These are phyloP conservation scores for Cytospora schulzeri DNA, from an alignment of 2,329 filamentous ascomycete genomes.

Conservation along the genomic window DNA sequence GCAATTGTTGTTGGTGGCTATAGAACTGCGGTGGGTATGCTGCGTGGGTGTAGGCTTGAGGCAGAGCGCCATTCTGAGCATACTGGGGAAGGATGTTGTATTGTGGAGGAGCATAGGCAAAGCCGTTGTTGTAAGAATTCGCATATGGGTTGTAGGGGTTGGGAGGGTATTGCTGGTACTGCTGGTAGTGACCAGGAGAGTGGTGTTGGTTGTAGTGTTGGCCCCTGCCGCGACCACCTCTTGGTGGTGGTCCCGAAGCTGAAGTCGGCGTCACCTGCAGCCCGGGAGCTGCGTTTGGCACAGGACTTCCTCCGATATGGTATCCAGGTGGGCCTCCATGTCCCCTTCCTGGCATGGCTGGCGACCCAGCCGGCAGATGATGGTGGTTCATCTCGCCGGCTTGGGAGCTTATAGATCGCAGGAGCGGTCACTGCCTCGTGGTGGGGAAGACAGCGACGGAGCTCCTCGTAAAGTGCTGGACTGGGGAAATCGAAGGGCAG, in stretches of 20 bases:
- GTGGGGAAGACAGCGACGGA: slow-evolving; percentile 7
- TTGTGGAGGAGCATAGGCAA: slow-evolving; percentile 29
- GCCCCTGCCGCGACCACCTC: slow-evolving; percentile 25
- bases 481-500: not conserved
- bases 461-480: slow-evolving; percentile 19
- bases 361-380: slow-evolving; percentile 77
- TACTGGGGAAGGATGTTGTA: slow-evolving; percentile 57
- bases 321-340: slow-evolving; percentile 22
- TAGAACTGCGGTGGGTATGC: slow-evolving; percentile 58
- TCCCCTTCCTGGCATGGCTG: slow-evolving; percentile 51
- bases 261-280: slow-evolving; percentile 17
- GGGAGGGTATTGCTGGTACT: slow-evolving; percentile 3
- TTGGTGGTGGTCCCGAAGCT: slow-evolving; percentile 25
- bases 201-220: slow-evolving; percentile 32
- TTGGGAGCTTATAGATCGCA: slow-evolving; percentile 47
- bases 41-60: slow-evolving; percentile 47
- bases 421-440: slow-evolving; percentile 36
- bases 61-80: slow-evolving; percentile 56
- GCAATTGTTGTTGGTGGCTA: slow-evolving; percentile 37
- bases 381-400: slow-evolving; percentile 76
- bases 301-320: slow-evolving; percentile 23
- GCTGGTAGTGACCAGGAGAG: slow-evolving; percentile 8
- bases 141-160: slow-evolving; percentile 16
- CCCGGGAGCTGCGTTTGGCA: slow-evolving; percentile 25
- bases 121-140: slow-evolving; percentile 15